Evolutionary conservation across 2,329 filamentous ascomycete species (phyloP), one percentile per base, ranked within the genome.

Genomic region (Pyricularia pennisetigena): DNA sequence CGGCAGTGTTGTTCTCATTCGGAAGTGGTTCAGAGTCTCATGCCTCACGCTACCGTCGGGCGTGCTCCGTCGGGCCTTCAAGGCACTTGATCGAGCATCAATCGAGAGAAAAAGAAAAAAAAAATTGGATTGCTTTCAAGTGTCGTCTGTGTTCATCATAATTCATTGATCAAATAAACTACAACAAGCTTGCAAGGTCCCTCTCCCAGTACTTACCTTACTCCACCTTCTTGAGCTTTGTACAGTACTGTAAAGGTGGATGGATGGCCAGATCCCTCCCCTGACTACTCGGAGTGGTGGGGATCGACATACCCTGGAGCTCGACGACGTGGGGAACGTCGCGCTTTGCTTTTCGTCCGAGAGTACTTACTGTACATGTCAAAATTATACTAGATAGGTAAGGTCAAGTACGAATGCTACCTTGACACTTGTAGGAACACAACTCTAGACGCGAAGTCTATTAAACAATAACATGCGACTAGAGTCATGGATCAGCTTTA

Each of bases 1-100:
- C 72, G 70, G 73, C 41, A 20, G 41, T 49, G 7, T 49, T n/a
- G 20, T 49, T 49, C 3, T 49, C 4, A 6, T 49, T 20, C 5
- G 5, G 41, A 49, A n/a, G 6, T 49, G 12, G 41, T 49, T 49
- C 41, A 49, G 41, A 49, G 16, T 49, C 41, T n/a, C 16, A 49
- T 49, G 41, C 16, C 41, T 49, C 41, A 49, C 41, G 41, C 16
- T 20, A 49, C 16, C 41, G 41, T n/a, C 2, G 41, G 41, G 20
- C 41, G 41, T 49, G 41, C 41, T 49, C 16, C 16, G 41, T 49
- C 16, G 41, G 41, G 16, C 16, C 41, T 49, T 49, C 41, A n/a
- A n/a, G 41, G n/a, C 41, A 49, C 41, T 49, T 49, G 4, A 7
- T 49, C 41, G 16, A 20, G 41, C 41, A 49, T 49, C 41, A 49